Evolutionary conservation across 441 rosid genomes (phyloP), one percentile per base, ranked within the genome.

Genomic region (Croton laevigatus): DNA sequence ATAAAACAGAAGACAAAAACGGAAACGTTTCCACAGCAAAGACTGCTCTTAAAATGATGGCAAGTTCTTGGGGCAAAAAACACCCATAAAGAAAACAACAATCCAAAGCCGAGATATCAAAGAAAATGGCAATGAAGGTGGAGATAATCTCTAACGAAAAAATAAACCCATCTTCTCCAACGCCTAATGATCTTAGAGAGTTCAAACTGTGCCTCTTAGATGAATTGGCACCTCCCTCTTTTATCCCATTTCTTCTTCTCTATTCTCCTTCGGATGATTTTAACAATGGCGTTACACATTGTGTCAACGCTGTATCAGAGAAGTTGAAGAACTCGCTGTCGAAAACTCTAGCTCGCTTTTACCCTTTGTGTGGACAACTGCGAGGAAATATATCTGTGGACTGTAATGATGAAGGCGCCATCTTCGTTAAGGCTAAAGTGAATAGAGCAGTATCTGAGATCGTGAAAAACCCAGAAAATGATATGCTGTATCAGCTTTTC

Each of bases 191-290:
- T 75, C 75, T 75, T 42, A 73, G 61, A 20, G 48, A 27, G 61
- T 74, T 71, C 72, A 64, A 45, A 37, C 71, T 82, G 52, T 79
- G 82, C 10, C 68, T 76, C 22, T 67, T 79, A 14, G 85, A 79
- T 68, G 78, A 79, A 62, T 37, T 79, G 22, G 74, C 78, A 19
- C 73, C 79, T 2, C 77, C 77, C 4, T 59, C 71, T 49, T 74
- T 71, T 40, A 71, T 73, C 57, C 80, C 79, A 6, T 40, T 69
- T 22, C 61, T 81, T 36, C 71, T 76, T 55, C 72, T 79, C 59
- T 79, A 68, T 48, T 65, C 63, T n/a, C 16, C 73, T 54, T 2
- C 61, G 7, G 69, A 16, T 20, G 66, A 57, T 45, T 59, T 32
- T 20, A 45, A 46, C 13, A 19, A 42, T n/a, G 48, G 32, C 37